Conservation (phyloP, 2,329 filamentous ascomycete species). For the Aspergillus hiratsukae region DNA sequence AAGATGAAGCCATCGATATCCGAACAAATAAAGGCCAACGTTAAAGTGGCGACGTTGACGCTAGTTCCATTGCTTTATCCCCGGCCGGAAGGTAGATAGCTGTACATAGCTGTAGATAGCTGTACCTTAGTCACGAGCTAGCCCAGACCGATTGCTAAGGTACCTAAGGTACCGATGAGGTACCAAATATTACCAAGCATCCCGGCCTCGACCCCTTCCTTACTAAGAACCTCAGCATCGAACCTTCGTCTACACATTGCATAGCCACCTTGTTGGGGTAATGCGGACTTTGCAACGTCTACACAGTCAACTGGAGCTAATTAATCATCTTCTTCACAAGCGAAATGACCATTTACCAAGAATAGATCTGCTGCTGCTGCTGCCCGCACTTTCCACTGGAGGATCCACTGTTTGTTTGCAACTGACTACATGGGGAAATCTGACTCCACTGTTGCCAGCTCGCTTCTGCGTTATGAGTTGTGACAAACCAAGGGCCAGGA, state of each 20-base stretch:
- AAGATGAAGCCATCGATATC: not conserved
- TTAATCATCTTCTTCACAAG: not conserved
- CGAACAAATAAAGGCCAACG: not conserved
- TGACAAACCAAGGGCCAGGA: not conserved
- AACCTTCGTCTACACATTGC: too few relatives aligned
- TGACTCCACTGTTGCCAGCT: not conserved
- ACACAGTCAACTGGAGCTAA: too few relatives aligned
- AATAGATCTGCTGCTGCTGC: conserved; percentile 8
- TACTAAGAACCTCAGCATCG: too few relatives aligned
- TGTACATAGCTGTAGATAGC: too few relatives aligned
- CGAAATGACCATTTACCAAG: conserved; percentile 3
- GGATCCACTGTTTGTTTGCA: not conserved
- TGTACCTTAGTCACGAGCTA: too few relatives aligned
- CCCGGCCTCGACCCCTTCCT: conserved; percentile 2
- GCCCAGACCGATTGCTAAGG: too few relatives aligned
- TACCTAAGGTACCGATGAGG: not conserved
- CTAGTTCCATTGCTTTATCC: not conserved
- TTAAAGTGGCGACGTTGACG: not conserved
- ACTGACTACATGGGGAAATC: not conserved
- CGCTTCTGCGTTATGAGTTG: too few relatives aligned
- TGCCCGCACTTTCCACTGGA: not conserved
- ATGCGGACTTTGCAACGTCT: too few relatives aligned
- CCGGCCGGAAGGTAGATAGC: too few relatives aligned
- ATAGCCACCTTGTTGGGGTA: too few relatives aligned
- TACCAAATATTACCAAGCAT: conserved; percentile 9